Percentiles rank a stretch among this genome's conserved stretches.
phyloP scores from a whole-genome alignment of 73 alveolate species.

The Tetrahymena malaccensis region DNA sequence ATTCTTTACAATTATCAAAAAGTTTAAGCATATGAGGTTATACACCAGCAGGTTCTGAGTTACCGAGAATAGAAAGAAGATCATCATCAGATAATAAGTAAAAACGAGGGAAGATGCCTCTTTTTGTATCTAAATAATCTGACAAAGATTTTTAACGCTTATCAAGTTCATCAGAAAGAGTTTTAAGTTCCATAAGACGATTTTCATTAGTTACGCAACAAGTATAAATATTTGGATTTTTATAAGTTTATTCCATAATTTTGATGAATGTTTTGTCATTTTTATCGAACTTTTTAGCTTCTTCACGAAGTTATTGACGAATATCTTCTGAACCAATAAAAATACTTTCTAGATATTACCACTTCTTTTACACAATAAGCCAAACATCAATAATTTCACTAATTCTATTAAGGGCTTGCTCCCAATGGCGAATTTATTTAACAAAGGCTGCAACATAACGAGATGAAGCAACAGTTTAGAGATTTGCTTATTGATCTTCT shows the following conservation, averaged over 20 bases:
- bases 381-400: conserved; percentile 93
- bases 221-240: conserved; percentile 91
- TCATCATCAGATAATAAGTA: conserved; percentile 98
- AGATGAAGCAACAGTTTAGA: conserved; percentile 84
- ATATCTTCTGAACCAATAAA: conserved; percentile 99
- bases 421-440: conserved; percentile 86
- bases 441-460: conserved; percentile 90
- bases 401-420: conserved; percentile 90
- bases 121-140: conserved; percentile 91
- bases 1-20: conserved; percentile 96
- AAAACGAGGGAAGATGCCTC: conserved; percentile 96
- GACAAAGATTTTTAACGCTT: conserved; percentile 46
- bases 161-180: conserved; percentile 62
- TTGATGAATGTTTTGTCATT: conserved; percentile 84
- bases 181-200: conserved; percentile 62
- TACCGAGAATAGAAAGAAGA: conserved; percentile 94
- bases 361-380: conserved; percentile 93
- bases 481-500: conserved; percentile 90
- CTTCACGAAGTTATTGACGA: conserved; percentile 96
- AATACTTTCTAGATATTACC: conserved; percentile 99
- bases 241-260: conserved; percentile 86
- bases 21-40: conserved; percentile 95
- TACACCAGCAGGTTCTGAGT: conserved; percentile 91
- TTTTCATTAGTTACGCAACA: conserved; percentile 83
- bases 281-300: conserved; percentile 95